Conservation (phyloP, 495 filamentous ascomycete species). For the Achaetomiella virescens region DNA sequence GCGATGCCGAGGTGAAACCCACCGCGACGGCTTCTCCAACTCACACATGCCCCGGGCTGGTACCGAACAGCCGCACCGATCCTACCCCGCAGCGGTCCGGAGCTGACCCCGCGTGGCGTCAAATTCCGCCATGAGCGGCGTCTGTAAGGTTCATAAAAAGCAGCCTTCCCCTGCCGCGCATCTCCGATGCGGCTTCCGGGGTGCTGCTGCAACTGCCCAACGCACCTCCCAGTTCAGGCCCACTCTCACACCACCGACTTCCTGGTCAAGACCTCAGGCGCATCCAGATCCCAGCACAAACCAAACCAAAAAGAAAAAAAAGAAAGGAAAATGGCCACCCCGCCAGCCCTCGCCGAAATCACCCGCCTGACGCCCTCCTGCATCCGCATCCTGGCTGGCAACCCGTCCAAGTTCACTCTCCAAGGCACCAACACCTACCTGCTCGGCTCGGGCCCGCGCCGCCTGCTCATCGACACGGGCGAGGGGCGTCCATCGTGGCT, state of each 20-base stretch:
- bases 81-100: constrained; percentile 1
- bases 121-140: neutral
- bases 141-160: neutral
- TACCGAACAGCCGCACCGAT: neutral
- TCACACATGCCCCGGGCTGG: too few relatives aligned
- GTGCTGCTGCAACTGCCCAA: too few relatives aligned
- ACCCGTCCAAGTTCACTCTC: constrained; percentile 65
- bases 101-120: neutral
- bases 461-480: constrained; percentile 77
- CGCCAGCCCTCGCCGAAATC: constrained; percentile 55
- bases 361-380: constrained; percentile 59
- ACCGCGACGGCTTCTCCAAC: too few relatives aligned
- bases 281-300: neutral
- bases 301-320: neutral
- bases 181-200: too few relatives aligned
- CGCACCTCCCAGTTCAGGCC: too few relatives aligned
- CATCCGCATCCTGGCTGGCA: constrained; percentile 72
- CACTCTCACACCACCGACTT: too few relatives aligned
- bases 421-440: constrained; percentile 82
- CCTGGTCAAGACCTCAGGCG: too few relatives aligned
- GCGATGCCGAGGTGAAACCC: too few relatives aligned
- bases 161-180: neutral
- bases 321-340: constrained; percentile 12
- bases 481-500: constrained; percentile 61
- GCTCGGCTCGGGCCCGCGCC: constrained; percentile 59